phyloP scores from a whole-genome alignment of 2,329 filamentous ascomycete genomes.

The Cyanodermella asteris region DNA sequence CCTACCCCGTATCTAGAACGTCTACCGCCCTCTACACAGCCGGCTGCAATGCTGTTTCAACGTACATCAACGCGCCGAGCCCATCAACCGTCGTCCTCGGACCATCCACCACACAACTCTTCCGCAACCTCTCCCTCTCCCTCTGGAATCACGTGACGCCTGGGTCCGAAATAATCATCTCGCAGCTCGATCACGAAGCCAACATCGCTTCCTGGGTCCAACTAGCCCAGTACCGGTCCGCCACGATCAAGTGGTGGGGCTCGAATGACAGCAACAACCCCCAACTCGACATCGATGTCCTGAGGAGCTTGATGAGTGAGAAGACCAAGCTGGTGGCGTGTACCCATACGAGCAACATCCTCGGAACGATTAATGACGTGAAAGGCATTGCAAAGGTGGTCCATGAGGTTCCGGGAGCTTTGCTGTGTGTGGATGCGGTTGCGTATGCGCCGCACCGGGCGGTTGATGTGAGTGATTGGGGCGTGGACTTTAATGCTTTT shows the following conservation, averaged over 20 bases:
- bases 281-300: constrained; percentile 32
- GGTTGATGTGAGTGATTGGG: constrained; percentile 45
- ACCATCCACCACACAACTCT: constrained; percentile 52
- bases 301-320: constrained; percentile 35
- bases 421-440: constrained; percentile 55
- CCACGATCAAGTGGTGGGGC: constrained; percentile 50
- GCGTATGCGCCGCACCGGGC: constrained; percentile 52
- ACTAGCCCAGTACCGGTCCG: constrained; percentile 36
- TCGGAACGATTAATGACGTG: constrained; percentile 41
- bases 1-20: constrained; percentile 37
- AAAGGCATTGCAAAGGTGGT: constrained; percentile 16
- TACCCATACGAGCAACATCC: constrained; percentile 53
- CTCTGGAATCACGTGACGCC: constrained; percentile 25
- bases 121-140: constrained; percentile 44
- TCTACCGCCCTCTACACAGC: constrained; percentile 37
- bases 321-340: constrained; percentile 50
- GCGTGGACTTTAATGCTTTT: constrained; percentile 57
- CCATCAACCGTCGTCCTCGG: constrained; percentile 40
- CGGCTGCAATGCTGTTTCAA: constrained; percentile 43
- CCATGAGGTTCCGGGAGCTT: constrained; percentile 27
- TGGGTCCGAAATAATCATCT: constrained; percentile 41
- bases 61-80: constrained; percentile 47
- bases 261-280: constrained; percentile 27
- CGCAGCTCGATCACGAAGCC: constrained; percentile 54
- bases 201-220: constrained; percentile 55